Percentiles rank a stretch among this genome's conserved stretches.
Evolutionary conservation across 2,329 filamentous ascomycete species (phyloP).

Genomic region (Penicillium capsulatum): DNA sequence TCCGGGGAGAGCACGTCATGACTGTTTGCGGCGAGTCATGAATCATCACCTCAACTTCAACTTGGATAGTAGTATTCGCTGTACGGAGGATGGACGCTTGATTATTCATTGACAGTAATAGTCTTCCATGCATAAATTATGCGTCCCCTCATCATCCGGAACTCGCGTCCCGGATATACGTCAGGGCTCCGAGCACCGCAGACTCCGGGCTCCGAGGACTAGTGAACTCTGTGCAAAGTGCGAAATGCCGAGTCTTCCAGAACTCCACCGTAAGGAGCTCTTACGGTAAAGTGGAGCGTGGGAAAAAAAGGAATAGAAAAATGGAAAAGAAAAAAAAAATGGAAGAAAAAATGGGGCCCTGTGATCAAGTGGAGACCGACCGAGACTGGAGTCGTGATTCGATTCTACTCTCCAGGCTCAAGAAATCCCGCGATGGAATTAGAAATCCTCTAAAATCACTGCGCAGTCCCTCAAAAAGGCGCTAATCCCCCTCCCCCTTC

Average conservation of each 20-base stretch:
- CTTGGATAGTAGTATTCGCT: no score
- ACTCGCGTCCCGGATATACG: slow-evolving; percentile 20
- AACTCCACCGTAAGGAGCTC: neutral
- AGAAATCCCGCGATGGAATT: slow-evolving; percentile 8
- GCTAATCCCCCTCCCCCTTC: slow-evolving; percentile 5
- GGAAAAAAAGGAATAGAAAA: slow-evolving; percentile 8
- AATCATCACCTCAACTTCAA: no score
- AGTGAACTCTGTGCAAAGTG: slow-evolving; percentile 5
- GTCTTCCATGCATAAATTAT: no score
- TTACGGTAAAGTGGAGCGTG: no score
- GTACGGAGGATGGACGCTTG: no score
- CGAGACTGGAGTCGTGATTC: slow-evolving; percentile 12
- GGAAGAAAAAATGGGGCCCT: slow-evolving; percentile 10
- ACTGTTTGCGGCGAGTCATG: no score
- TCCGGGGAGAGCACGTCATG: no score
- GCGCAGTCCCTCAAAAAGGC: no score
- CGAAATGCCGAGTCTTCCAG: neutral
- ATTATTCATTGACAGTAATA: no score
- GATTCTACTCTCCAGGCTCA: slow-evolving; percentile 9
- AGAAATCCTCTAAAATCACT: slow-evolving; percentile 10
- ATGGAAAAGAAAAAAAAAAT: slow-evolving; percentile 5
- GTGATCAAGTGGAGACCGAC: slow-evolving; percentile 17
- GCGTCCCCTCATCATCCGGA: no score
- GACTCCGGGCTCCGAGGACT: slow-evolving; percentile 19
- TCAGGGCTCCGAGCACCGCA: slow-evolving; percentile 15